Evolutionary conservation across 164 flowering plant species (phyloP).

Genomic region (Nelumbo lutea): DNA sequence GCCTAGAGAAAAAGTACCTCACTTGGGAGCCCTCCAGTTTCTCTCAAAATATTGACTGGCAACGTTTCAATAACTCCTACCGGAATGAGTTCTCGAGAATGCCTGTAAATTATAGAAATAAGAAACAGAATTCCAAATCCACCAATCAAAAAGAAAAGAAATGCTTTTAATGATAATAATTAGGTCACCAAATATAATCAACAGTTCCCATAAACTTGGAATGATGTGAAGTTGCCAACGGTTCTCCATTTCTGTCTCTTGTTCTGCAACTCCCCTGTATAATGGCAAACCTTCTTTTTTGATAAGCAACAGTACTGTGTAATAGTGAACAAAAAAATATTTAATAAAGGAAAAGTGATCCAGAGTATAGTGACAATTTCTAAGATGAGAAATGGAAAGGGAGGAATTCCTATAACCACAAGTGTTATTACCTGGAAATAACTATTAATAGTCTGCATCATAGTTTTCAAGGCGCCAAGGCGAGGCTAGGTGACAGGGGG

Average conservation of each 20-base stretch:
- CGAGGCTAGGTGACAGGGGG: no score
- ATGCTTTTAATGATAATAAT: background rate
- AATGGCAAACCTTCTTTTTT: background rate
- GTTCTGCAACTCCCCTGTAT: conserved; percentile 30
- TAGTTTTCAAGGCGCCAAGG: no score
- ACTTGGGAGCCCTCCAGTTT: conserved; percentile 67
- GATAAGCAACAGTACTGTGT: background rate
- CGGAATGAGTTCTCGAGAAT: conserved; percentile 59
- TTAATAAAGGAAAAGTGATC: no score
- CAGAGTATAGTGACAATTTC: background rate
- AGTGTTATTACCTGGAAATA: background rate
- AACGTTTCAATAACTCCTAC: conserved; percentile 78
- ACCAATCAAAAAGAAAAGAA: background rate
- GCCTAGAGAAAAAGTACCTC: conserved; percentile 36
- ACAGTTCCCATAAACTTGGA: conserved; percentile 77
- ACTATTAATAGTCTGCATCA: no score
- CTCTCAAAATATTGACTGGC: conserved; percentile 37
- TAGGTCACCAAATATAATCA: conserved; percentile 74
- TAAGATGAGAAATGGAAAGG: background rate
- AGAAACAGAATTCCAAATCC: conserved; percentile 10
- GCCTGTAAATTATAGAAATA: conserved; percentile 44
- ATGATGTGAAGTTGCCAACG: conserved; percentile 74
- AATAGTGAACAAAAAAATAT: no score
- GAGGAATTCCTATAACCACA: background rate
- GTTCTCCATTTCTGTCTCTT: conserved; percentile 70